Conservation (phyloP, 2,329 filamentous ascomycete species). For the Neoarthrinium moseri region DNA sequence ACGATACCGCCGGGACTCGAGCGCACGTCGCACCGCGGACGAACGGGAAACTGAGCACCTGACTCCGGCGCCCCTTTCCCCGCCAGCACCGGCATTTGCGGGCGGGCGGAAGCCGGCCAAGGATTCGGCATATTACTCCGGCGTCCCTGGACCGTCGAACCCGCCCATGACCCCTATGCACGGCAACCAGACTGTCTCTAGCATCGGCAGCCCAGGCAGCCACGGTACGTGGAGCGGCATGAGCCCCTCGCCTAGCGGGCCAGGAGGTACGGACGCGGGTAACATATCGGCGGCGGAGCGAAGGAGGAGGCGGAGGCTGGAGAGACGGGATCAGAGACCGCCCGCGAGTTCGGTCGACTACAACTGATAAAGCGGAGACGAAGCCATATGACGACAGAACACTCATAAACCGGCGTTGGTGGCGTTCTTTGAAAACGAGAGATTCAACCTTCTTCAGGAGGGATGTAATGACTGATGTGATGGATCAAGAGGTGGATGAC, state of each 20-base stretch:
- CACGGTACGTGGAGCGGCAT: conserved; percentile 55
- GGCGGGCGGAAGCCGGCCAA: conserved; percentile 48
- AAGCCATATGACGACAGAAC: conserved; percentile 2
- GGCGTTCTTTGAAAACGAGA: conserved; percentile 7
- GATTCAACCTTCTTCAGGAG: not conserved
- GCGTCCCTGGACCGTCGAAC: conserved; percentile 36
- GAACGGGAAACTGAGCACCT: conserved; percentile 45
- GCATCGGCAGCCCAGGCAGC: conserved; percentile 47
- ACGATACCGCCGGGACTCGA: conserved; percentile 55
- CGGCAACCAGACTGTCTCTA: conserved; percentile 41
- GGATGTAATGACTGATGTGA: not conserved
- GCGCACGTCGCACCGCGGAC: conserved; percentile 43
- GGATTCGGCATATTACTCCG: conserved; percentile 63
- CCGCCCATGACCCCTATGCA: conserved; percentile 10
- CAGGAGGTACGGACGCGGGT: conserved; percentile 33
- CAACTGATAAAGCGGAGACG: conserved; percentile 11
- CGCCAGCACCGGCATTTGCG: conserved; percentile 57
- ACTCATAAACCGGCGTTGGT: not conserved
- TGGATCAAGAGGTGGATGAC: too few species aligned
- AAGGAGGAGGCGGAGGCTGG: conserved; percentile 53
- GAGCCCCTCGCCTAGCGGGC: conserved; percentile 45
- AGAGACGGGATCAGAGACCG: conserved; percentile 44
- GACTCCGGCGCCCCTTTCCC: conserved; percentile 54
- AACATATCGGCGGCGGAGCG: conserved; percentile 48
- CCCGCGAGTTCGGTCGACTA: conserved; percentile 19